Base-by-base conservation (phyloP, 495 filamentous ascomycete genomes). In the Penicillium mononematosum region DNA sequence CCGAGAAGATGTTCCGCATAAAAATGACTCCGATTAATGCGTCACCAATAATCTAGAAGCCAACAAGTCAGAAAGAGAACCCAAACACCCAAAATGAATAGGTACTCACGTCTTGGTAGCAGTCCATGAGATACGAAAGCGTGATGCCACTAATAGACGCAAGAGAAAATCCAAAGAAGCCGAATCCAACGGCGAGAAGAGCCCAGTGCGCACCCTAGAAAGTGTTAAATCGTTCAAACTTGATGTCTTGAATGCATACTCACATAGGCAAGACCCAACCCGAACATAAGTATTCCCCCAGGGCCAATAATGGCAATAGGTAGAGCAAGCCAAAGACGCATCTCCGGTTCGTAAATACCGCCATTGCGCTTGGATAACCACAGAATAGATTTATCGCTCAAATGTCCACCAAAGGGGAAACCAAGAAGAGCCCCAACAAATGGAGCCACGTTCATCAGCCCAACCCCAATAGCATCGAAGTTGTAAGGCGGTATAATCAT, bases 271-370 rank as follows among this genome's bases (percentile, higher is more conserved):
- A 73, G 49, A 0, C 66, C 69, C 24, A 76, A 29, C 0, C 75
- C 75, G 58, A 70, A 77, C 47, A 75, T 61, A 16, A 76, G 60
- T 5, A 70, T 58, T 14, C 69, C 70, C 4, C 53, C 59, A 2
- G 67, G 64, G 3, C 62, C 58, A 2, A 69, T 27, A 1, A 68
- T 45, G 1, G 67, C 68, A 29, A 61, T 45, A 17, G 70, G 65
- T 19, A 73, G 46, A 22, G 63, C 60, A 20, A 70, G 53, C 64
- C 63, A 71, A 11, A 77, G 67, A 41, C 74, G 70, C 61, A 73
- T 71, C 55, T 78, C 76, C 0, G 74, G 65, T 56, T 80, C 76
- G 34, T 70, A 70, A 31, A 78, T 65, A 49, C 74, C 76, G 8
- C 64, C 62, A 42, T 78, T 76, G 24, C 64, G 66, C 49, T 72